Conservation (phyloP, 306 rosid species). For the Vicia villosa region DNA sequence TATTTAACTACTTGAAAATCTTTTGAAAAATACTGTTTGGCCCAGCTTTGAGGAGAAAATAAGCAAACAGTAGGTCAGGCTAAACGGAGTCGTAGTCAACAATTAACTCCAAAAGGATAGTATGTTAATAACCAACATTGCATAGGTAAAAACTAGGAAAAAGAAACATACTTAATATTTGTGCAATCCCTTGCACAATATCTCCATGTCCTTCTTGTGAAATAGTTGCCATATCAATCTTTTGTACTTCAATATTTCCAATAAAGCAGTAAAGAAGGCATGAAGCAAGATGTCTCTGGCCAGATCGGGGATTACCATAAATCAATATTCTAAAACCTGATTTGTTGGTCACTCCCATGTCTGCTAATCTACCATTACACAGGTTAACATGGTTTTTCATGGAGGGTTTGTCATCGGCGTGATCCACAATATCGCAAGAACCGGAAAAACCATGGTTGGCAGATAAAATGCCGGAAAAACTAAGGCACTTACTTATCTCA, state of each 20-base stretch:
- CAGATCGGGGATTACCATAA: conserved; percentile 78
- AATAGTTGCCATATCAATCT: conserved; percentile 93
- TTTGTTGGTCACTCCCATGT: conserved; percentile 44
- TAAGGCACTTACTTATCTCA: conserved; percentile 64
- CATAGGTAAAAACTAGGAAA: conserved; percentile 13
- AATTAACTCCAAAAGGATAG: conserved; percentile 21
- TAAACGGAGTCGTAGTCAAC: background rate
- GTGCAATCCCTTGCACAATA: conserved; percentile 78
- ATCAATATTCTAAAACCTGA: conserved; percentile 78
- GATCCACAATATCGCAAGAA: conserved; percentile 47
- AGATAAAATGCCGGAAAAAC: conserved; percentile 62
- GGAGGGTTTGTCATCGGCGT: conserved; percentile 37
- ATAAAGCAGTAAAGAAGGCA: conserved; percentile 85
- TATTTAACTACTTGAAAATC: too few species aligned
- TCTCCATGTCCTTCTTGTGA: conserved; percentile 95
- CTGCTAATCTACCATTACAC: conserved; percentile 37
- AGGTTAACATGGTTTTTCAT: conserved; percentile 47
- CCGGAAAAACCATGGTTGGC: conserved; percentile 44
- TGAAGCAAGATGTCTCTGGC: conserved; percentile 94
- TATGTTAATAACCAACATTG: background rate
- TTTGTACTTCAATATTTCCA: conserved; percentile 73
- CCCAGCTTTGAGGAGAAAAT: too few species aligned
- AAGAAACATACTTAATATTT: conserved; percentile 67
- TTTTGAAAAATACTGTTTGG: too few species aligned
- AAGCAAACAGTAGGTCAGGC: too few species aligned